Conservation (phyloP, 139 green algal genomes). For the Chlorella sorokiniana region DNA sequence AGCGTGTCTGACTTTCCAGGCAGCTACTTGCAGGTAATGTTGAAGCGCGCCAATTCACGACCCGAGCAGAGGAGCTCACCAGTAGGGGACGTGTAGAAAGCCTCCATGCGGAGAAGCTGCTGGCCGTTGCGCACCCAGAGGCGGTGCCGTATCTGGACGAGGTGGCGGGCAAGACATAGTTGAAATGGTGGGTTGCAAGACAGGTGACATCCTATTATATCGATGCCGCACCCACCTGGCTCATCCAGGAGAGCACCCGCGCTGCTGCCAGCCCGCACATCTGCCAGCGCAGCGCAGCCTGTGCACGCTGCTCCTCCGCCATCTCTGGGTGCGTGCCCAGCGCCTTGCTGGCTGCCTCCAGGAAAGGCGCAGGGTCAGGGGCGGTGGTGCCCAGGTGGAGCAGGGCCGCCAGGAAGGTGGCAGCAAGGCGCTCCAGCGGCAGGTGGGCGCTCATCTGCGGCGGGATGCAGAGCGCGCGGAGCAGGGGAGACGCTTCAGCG, state of each 20-base stretch:
- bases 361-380: not conserved
- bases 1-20: not conserved
- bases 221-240: conserved; percentile 14
- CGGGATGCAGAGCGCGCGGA: not conserved
- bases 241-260: conserved; percentile 31
- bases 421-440: conserved; percentile 39
- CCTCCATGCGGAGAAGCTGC: conserved; percentile 31
- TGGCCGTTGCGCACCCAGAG: conserved; percentile 57
- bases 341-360: not conserved
- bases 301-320: not conserved
- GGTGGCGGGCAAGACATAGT: not conserved
- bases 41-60: no score
- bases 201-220: not conserved
- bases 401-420: conserved; percentile 24
- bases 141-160: conserved; percentile 27
- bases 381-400: conserved; percentile 6
- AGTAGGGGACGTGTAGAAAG: conserved; percentile 42
- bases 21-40: not conserved
- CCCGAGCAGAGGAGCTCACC: no score
- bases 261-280: conserved; percentile 11
- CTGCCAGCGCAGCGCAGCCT: not conserved
- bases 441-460: conserved; percentile 40
- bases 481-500: not conserved
- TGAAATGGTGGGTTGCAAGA: not conserved
- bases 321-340: not conserved